These are phyloP conservation scores for Candida tallmaniae DNA, from an alignment of 805 yeast genomes.

Conservation along the genomic window DNA sequence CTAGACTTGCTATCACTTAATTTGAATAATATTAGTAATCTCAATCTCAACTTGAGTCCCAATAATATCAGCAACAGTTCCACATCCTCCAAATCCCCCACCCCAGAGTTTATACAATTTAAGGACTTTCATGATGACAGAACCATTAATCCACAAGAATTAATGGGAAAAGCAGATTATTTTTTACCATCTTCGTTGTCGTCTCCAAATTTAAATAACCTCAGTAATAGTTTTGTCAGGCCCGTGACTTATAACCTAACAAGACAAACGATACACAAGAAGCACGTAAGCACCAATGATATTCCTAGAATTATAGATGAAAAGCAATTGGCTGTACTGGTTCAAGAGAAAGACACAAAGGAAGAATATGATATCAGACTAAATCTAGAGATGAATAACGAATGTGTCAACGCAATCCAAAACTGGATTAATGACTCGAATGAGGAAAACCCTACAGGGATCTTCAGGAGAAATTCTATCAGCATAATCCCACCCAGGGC, in stretches of 20 bases:
- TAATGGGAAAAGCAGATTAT: constrained; percentile 10
- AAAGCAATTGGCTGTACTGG: neutral
- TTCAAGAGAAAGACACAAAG: constrained; percentile 7
- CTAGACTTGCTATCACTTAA: constrained; percentile 9
- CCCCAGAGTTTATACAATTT: constrained; percentile 12
- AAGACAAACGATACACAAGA: neutral
- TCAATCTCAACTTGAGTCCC: neutral
- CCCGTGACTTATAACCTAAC: constrained; percentile 1
- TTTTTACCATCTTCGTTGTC: neutral
- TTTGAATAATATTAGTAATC: neutral
- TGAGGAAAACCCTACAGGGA: constrained; percentile 27
- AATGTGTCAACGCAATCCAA: constrained; percentile 35
- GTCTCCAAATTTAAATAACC: neutral
- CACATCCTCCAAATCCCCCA: constrained; percentile 11
- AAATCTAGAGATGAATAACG: constrained; percentile 30
- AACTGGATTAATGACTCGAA: constrained; percentile 27
- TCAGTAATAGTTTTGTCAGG: neutral
- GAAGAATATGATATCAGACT: constrained; percentile 16
- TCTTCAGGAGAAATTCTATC: constrained; percentile 21
- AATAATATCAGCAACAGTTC: constrained; percentile 4
- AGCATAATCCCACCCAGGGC: neutral
- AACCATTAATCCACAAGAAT: constrained; percentile 32
- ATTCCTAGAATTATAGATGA: neutral
- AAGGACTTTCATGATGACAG: constrained; percentile 14
- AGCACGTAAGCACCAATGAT: too few species aligned